Evolutionary conservation across 305 asterid species (phyloP).

Genomic region (Solanum hybrid): DNA sequence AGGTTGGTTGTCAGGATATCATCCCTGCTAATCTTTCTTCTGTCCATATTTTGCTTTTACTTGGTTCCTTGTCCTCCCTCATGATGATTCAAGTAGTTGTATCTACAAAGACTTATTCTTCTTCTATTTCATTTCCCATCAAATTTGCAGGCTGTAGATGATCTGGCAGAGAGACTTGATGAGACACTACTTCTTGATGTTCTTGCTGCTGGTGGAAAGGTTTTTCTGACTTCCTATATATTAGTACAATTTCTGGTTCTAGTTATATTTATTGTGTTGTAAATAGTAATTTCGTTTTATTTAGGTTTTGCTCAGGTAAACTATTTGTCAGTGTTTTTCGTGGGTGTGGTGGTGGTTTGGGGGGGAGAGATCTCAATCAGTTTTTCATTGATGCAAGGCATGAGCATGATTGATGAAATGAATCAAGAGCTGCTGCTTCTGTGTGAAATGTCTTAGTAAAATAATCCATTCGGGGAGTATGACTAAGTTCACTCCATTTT

Average conservation of each 20-base stretch:
- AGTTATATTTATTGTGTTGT: neutral
- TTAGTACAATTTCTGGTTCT: constrained; percentile 1
- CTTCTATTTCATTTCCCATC: constrained; percentile 4
- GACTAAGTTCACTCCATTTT: neutral
- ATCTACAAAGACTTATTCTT: neutral
- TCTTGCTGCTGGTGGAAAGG: constrained; percentile 99
- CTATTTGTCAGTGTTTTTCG: neutral
- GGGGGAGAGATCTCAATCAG: neutral
- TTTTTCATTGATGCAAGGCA: neutral
- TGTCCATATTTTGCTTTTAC: neutral
- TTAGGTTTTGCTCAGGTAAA: neutral
- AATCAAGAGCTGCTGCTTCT: neutral
- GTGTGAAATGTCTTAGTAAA: neutral
- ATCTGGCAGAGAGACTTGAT: constrained; percentile 33
- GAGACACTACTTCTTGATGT: constrained; percentile 71
- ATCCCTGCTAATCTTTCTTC: neutral
- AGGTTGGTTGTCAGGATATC: constrained; percentile 38
- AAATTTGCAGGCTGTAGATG: constrained; percentile 55
- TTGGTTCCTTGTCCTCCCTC: neutral
- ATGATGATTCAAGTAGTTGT: neutral
- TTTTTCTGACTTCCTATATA: constrained; percentile 19
- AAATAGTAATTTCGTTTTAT: neutral
- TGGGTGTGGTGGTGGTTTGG: neutral
- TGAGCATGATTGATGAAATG: neutral
- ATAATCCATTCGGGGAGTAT: neutral